Conservation (phyloP, 78 protist species). For the Fonticula alba region DNA sequence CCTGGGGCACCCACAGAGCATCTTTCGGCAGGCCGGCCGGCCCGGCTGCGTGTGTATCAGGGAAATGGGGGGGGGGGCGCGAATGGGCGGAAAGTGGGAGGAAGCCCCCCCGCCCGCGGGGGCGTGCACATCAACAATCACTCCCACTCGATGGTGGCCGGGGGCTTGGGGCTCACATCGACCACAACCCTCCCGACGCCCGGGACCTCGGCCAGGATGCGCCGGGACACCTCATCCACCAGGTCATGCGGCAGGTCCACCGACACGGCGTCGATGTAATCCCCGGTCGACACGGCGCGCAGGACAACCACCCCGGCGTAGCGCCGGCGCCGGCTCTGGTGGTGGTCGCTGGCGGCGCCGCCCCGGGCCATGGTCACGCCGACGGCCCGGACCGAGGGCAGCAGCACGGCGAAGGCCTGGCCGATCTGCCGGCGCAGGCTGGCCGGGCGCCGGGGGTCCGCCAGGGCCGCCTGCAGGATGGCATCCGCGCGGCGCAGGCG, state of each 20-base stretch:
- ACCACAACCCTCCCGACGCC: constrained; percentile 17
- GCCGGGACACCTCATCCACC: not conserved
- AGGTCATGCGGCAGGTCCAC: not conserved
- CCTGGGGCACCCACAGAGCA: too few relatives aligned
- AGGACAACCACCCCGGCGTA: constrained; percentile 2
- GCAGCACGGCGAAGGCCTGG: constrained; percentile 4
- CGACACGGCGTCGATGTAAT: constrained; percentile 12
- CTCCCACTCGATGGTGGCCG: constrained; percentile 42
- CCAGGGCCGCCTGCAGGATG: not conserved
- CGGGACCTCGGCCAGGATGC: constrained; percentile 3
- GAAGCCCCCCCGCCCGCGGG: too few relatives aligned
- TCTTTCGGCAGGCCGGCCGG: too few relatives aligned
- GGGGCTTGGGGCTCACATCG: constrained; percentile 40
- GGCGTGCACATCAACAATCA: too few relatives aligned
- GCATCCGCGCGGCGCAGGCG: not conserved
- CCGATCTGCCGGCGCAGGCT: not conserved
- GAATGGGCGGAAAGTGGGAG: too few relatives aligned
- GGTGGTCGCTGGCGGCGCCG: too few relatives aligned
- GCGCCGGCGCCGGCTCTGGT: constrained; percentile 21
- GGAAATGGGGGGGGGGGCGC: too few relatives aligned
- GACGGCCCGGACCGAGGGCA: constrained; percentile 35
- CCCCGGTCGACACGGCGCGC: constrained; percentile 4
- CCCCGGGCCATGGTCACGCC: constrained; percentile 42
- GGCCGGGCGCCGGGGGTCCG: not conserved
- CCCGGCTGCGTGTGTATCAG: too few relatives aligned